These are phyloP conservation scores for Macadamia integrifolia DNA, from an alignment of 164 flowering plant species.

Conservation along the genomic window DNA sequence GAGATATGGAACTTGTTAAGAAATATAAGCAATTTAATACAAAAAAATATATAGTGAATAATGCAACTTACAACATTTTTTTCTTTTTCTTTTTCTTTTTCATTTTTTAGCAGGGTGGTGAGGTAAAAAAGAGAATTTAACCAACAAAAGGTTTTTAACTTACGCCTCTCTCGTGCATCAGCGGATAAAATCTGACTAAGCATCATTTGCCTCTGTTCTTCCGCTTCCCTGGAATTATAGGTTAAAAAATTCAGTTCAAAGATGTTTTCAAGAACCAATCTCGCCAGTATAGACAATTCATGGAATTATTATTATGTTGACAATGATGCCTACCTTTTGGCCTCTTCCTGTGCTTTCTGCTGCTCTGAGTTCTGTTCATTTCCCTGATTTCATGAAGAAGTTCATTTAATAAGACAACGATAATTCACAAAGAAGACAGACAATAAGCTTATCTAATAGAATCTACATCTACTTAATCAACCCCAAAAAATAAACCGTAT, in stretches of 20 bases:
- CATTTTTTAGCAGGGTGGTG: too few relatives aligned
- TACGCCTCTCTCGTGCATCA: slow-evolving; percentile 93
- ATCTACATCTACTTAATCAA: neutral
- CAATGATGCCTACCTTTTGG: slow-evolving; percentile 54
- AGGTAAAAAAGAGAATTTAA: too few relatives aligned
- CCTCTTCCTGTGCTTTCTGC: slow-evolving; percentile 86
- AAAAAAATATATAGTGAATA: too few relatives aligned
- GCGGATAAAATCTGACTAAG: slow-evolving; percentile 84
- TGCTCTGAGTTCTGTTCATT: slow-evolving; percentile 68
- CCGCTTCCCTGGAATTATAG: slow-evolving; percentile 71
- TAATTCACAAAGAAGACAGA: neutral
- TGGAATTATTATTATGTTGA: neutral
- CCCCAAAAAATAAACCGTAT: neutral
- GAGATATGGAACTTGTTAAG: too few relatives aligned
- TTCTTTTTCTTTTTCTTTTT: too few relatives aligned
- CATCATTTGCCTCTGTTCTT: slow-evolving; percentile 91
- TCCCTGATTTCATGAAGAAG: slow-evolving; percentile 37
- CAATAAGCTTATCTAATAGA: slow-evolving; percentile 1
- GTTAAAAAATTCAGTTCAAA: slow-evolving; percentile 10
- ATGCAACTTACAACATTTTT: too few relatives aligned
- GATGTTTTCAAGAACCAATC: neutral
- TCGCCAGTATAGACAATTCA: neutral
- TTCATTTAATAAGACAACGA: slow-evolving; percentile 1
- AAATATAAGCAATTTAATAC: too few relatives aligned
- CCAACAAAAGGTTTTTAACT: slow-evolving; percentile 19